These are phyloP conservation scores for Backusella tuberculispora DNA, from an alignment of 192 early-diverging fungal species.

Conservation along the genomic window DNA sequence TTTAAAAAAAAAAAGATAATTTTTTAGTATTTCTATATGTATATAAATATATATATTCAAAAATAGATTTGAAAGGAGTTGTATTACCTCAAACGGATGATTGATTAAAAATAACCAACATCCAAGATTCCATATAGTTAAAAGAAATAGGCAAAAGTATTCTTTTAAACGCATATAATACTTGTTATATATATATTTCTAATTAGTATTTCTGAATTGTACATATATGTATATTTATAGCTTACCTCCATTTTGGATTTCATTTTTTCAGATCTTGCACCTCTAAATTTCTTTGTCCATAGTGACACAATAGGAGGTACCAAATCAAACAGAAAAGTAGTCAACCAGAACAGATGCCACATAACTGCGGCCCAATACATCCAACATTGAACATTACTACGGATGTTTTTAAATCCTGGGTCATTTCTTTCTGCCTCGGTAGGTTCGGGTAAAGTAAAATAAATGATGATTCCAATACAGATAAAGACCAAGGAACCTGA, in stretches of 20 bases:
- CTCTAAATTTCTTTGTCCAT: slow-evolving; percentile 32
- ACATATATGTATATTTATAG: not conserved
- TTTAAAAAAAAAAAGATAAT: not conserved
- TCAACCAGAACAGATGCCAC: slow-evolving; percentile 41
- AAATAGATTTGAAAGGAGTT: not conserved
- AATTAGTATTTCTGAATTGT: not conserved
- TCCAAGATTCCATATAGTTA: slow-evolving; percentile 41
- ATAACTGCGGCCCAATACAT: slow-evolving; percentile 44
- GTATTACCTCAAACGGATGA: slow-evolving; percentile 31
- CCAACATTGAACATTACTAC: slow-evolving; percentile 42
- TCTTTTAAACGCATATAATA: slow-evolving; percentile 39
- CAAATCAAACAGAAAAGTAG: slow-evolving; percentile 33
- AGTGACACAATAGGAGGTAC: slow-evolving; percentile 34
- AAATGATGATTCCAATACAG: slow-evolving; percentile 29
- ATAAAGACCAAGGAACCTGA: slow-evolving; percentile 34
- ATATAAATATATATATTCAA: no score
- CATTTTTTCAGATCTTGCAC: slow-evolving; percentile 36
- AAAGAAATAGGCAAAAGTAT: slow-evolving; percentile 31
- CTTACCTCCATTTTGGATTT: slow-evolving; percentile 41
- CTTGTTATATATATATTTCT: slow-evolving; percentile 24
- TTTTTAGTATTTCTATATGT: not conserved
- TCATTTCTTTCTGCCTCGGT: slow-evolving; percentile 12
- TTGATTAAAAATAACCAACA: slow-evolving; percentile 37
- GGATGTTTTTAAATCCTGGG: slow-evolving; percentile 30
- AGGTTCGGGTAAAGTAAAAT: slow-evolving; percentile 32